Evolutionary conservation across 129 eudicot genomes (phyloP).

Genomic region (Cynara cardunculus): DNA sequence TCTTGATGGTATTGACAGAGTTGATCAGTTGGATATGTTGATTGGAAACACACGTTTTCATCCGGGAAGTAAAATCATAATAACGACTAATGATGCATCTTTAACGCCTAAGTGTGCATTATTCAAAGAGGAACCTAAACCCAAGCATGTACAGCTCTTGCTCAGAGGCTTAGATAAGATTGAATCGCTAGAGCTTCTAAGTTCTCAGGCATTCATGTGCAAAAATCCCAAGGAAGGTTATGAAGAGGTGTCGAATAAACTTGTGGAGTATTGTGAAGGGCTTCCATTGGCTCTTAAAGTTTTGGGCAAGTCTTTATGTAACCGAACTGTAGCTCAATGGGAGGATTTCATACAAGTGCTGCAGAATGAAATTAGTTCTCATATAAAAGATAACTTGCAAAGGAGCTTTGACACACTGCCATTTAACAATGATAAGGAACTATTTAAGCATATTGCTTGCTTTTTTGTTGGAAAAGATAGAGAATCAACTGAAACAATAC

Average conservation of each 20-base stretch:
- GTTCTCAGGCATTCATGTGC: conserved; percentile 27
- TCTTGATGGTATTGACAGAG: conserved; percentile 24
- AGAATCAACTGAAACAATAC: background rate
- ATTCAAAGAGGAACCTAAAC: background rate
- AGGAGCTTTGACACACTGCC: background rate
- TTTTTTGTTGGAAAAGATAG: conserved; percentile 20
- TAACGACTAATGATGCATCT: conserved; percentile 27
- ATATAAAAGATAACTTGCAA: background rate
- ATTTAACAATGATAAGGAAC: background rate
- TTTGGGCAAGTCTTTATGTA: conserved; percentile 18
- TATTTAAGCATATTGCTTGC: conserved; percentile 26
- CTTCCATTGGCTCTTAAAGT: conserved; percentile 30
- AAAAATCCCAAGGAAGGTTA: conserved; percentile 12
- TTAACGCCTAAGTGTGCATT: background rate
- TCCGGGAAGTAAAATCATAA: conserved; percentile 26
- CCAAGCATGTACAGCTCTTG: background rate
- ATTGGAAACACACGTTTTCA: conserved; percentile 20
- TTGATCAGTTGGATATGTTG: conserved; percentile 15
- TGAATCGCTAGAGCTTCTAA: conserved; percentile 22
- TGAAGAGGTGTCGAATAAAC: background rate
- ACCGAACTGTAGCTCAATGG: background rate
- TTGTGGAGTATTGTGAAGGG: conserved; percentile 27
- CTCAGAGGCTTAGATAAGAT: background rate
- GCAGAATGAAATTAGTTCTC: background rate
- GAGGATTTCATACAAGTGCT: conserved; percentile 8